Evolutionary conservation across 1,139 yeast species (phyloP), one percentile per base, ranked within the genome.

Genomic region (Pichia sp.): DNA sequence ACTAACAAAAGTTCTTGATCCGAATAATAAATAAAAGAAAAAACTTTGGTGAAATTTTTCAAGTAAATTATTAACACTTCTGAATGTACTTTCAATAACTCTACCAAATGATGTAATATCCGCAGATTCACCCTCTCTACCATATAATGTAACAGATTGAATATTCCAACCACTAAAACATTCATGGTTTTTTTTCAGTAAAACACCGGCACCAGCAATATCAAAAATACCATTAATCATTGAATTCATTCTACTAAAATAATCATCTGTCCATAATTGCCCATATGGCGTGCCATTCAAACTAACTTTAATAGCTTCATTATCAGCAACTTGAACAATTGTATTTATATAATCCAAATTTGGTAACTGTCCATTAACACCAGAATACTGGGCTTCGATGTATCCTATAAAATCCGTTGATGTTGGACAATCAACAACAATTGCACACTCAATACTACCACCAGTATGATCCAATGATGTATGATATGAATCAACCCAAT

Each of bases 31-130:
- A 68, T 90, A 94, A 62, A 90, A 94, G 72, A 94, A 94, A 64
- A 89, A 94, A 1, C 97, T 88, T 65, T 94, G 98, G 65, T 94
- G 99, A 66, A 92, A 92, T 64, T 90, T 95, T 65, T 94, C 99
- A 49, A 92, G 71, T 57, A 94, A 72, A 64, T 94, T 94, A 68
- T 94, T 94, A 40, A 94, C 87, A 0, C 96, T 83, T 55, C 98
- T 76, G 62, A 90, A 81, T 16, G 86, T 72, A 2, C 94, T 87
- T 64, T 94, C 99, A 18, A 89, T 78, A 5, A 90, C 74, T 63
- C 98, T 76, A 5, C 98, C 98, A 64, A 87, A 83, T 30, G 94
- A 89, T 0, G 97, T 92, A 45, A 92, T 81, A 67, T 92, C 97
- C 43, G 73, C 73, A 4, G 76, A 74, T 1, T 85, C 86, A 5